Conservation (phyloP, 176 grass and related monocot genomes). For the Phragmites australis region DNA sequence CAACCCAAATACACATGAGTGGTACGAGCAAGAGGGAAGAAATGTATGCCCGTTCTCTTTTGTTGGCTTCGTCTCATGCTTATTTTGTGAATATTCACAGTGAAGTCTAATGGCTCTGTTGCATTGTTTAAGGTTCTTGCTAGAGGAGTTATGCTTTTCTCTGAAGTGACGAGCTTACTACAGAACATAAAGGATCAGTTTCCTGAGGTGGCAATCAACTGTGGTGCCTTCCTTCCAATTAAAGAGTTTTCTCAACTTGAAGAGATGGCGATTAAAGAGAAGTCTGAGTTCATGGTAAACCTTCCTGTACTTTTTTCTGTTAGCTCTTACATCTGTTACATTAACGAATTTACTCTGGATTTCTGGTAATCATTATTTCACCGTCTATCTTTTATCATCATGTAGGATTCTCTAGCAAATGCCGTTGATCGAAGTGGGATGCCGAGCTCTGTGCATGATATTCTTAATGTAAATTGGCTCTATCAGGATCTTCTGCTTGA, state of each 20-base stretch:
- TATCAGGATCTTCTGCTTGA: conserved; percentile 69
- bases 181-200: conserved; percentile 50
- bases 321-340: background rate
- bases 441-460: conserved; percentile 34
- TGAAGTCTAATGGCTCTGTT: conserved; percentile 21
- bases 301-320: background rate
- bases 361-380: background rate
- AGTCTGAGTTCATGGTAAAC: conserved; percentile 69
- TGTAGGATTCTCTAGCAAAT: conserved; percentile 52
- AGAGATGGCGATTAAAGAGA: conserved; percentile 69
- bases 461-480: conserved; percentile 67
- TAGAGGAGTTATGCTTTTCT: conserved; percentile 64
- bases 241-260: conserved; percentile 61
- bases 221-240: conserved; percentile 30
- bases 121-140: conserved; percentile 65
- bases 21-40: conserved; percentile 62
- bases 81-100: background rate
- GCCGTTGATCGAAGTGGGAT: conserved; percentile 34
- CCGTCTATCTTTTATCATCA: conserved; percentile 6
- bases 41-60: conserved; percentile 53
- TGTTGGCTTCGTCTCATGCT: conserved; percentile 4
- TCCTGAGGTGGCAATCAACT: conserved; percentile 18
- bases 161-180: conserved; percentile 55
- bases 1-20: conserved; percentile 58
- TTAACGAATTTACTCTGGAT: background rate